phyloP scores from a whole-genome alignment of 345 rosid species.

The Triadica sebifera region DNA sequence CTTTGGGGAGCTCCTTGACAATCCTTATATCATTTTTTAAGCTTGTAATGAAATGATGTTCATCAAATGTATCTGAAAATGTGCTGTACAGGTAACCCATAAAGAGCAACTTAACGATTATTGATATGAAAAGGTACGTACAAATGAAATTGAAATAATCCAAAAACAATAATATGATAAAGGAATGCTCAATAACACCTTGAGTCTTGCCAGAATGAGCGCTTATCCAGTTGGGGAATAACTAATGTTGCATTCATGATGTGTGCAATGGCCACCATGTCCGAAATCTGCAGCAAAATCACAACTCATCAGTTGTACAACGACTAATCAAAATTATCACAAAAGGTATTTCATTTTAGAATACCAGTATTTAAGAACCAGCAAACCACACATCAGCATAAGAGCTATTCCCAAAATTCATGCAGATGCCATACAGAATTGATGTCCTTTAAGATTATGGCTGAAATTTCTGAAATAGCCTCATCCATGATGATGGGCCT shows the following conservation, averaged over 20 bases:
- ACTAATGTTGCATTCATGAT: conserved; percentile 92
- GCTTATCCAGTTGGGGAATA: conserved; percentile 80
- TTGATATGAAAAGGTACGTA: background rate
- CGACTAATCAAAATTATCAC: no score
- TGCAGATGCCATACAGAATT: no score
- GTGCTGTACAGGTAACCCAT: conserved; percentile 42
- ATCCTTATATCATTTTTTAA: conserved; percentile 66
- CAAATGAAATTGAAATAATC: background rate
- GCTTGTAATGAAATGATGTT: conserved; percentile 58
- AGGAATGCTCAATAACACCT: conserved; percentile 45
- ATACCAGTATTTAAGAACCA: no score
- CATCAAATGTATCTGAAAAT: conserved; percentile 82
- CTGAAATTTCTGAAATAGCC: no score
- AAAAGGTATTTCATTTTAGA: no score
- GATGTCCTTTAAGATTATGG: no score
- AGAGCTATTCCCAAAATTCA: no score
- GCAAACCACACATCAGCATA: no score
- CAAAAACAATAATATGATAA: conserved; percentile 3
- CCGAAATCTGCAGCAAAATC: conserved; percentile 57
- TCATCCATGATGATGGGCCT: no score
- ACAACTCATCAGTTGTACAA: no score
- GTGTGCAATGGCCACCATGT: conserved; percentile 89
- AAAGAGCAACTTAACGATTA: conserved; percentile 11
- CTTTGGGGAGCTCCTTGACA: conserved; percentile 67
- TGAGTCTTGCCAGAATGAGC: conserved; percentile 92